Evolutionary conservation across 345 rosid species (phyloP).

Genomic region (Camelina laxa): DNA sequence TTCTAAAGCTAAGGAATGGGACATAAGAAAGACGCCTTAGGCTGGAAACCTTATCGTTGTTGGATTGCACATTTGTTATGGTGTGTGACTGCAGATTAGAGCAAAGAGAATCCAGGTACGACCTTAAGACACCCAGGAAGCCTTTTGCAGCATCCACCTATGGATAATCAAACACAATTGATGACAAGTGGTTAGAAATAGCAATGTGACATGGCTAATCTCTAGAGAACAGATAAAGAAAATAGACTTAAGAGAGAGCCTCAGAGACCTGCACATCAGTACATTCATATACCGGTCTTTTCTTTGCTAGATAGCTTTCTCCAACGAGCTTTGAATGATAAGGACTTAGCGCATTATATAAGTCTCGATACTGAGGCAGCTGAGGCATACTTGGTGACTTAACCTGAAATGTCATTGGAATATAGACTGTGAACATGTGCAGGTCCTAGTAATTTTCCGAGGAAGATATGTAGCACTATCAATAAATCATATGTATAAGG

Average conservation of each 20-base stretch:
- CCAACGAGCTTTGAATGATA: slow-evolving; percentile 89
- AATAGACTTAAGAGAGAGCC: slow-evolving; percentile 24
- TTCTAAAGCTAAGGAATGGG: background rate
- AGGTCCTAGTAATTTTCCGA: background rate
- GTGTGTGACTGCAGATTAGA: slow-evolving; percentile 92
- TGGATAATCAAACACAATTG: slow-evolving; percentile 18
- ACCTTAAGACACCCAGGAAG: slow-evolving; percentile 69
- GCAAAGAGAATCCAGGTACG: slow-evolving; percentile 84
- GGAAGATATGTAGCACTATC: slow-evolving; percentile 4
- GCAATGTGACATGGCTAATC: background rate
- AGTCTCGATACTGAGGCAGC: slow-evolving; percentile 78
- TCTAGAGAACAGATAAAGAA: background rate
- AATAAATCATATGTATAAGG: background rate
- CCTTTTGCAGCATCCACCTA: slow-evolving; percentile 92
- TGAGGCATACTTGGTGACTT: slow-evolving; percentile 79
- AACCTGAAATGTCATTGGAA: slow-evolving; percentile 51
- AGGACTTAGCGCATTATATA: slow-evolving; percentile 68
- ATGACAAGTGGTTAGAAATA: slow-evolving; percentile 11
- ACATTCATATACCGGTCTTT: slow-evolving; percentile 83
- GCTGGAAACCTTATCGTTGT: slow-evolving; percentile 79
- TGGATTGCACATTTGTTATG: slow-evolving; percentile 95
- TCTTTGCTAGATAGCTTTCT: slow-evolving; percentile 87
- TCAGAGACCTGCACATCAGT: slow-evolving; percentile 77
- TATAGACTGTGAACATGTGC: slow-evolving; percentile 19
- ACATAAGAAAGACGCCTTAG: background rate